Conservation (phyloP, 768 basidiomycete genomes). For the Suillus fuscotomentosus region DNA sequence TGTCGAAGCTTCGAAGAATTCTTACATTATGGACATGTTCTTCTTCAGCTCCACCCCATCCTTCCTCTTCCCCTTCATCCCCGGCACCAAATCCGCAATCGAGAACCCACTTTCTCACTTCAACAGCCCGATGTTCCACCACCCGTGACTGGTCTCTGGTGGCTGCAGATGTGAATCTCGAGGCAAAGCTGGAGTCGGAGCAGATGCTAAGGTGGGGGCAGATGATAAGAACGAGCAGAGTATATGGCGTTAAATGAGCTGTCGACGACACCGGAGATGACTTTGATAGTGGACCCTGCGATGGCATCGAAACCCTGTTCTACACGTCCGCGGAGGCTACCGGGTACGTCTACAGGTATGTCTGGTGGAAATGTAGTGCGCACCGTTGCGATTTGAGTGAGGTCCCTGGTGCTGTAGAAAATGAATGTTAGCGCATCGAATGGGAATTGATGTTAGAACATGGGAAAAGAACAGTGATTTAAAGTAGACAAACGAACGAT, state of each 20-base stretch:
- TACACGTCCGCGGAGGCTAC: conserved; percentile 68
- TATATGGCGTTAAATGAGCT: conserved; percentile 73
- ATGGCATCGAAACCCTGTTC: conserved; percentile 80
- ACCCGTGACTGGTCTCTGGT: conserved; percentile 25
- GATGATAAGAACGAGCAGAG: conserved; percentile 75
- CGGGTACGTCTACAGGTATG: conserved; percentile 48
- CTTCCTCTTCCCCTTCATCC: conserved; percentile 12
- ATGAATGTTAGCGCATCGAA: neutral
- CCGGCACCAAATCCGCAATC: conserved; percentile 73
- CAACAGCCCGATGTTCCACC: conserved; percentile 59
- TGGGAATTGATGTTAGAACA: neutral
- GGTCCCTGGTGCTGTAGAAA: conserved; percentile 61
- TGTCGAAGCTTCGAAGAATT: conserved; percentile 86
- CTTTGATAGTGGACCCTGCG: conserved; percentile 77
- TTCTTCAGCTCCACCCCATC: conserved; percentile 44
- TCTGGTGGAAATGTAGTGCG: conserved; percentile 43
- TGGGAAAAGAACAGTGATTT: neutral
- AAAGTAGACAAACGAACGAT: conserved; percentile 4
- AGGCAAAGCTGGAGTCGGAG: conserved; percentile 27
- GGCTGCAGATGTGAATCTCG: conserved; percentile 5
- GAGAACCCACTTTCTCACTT: conserved; percentile 80
- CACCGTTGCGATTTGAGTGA: conserved; percentile 77
- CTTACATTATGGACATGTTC: conserved; percentile 51
- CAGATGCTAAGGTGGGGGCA: conserved; percentile 19
- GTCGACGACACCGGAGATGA: conserved; percentile 83